Conservation (phyloP, 805 yeast species). For the Starmera caribaea region DNA sequence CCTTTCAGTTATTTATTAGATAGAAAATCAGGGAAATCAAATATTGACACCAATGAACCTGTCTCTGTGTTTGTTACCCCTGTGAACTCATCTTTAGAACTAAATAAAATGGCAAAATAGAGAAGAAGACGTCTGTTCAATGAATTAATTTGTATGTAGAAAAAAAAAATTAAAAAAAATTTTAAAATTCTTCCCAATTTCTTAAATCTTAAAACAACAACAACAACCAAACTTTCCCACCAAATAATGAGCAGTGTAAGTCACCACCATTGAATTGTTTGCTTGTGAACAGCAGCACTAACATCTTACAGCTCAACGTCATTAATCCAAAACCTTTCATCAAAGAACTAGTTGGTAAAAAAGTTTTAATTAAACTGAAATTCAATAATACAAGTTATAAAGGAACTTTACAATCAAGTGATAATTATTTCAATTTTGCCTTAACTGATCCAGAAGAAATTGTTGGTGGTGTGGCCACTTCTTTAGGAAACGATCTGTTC, state of each 20-base stretch:
- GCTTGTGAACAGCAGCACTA: not conserved
- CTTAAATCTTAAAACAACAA: too few relatives aligned
- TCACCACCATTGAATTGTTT: not conserved
- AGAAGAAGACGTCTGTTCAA: not conserved
- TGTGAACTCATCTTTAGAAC: not conserved
- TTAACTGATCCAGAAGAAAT: slow-evolving; percentile 52
- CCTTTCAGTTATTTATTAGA: slow-evolving; percentile 5
- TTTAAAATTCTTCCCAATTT: too few relatives aligned
- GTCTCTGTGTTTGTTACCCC: slow-evolving; percentile 2
- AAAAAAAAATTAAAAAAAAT: too few relatives aligned
- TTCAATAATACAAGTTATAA: slow-evolving; percentile 86
- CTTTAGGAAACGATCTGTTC: slow-evolving; percentile 65
- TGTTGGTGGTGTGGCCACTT: slow-evolving; percentile 36
- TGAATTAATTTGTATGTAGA: not conserved
- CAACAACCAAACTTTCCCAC: not conserved
- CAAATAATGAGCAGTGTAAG: too few relatives aligned
- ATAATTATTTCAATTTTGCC: slow-evolving; percentile 87
- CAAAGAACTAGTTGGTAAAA: slow-evolving; percentile 60
- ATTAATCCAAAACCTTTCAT: slow-evolving; percentile 88
- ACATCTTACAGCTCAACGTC: slow-evolving; percentile 35
- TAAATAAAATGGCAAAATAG: not conserved
- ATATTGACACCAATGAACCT: not conserved
- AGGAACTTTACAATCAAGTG: slow-evolving; percentile 72
- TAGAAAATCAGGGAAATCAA: not conserved
- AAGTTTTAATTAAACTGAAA: slow-evolving; percentile 71